Evolutionary conservation across 2,329 filamentous ascomycete species (phyloP), one percentile per base, ranked within the genome.

Genomic region (Exserohilum turcica): DNA sequence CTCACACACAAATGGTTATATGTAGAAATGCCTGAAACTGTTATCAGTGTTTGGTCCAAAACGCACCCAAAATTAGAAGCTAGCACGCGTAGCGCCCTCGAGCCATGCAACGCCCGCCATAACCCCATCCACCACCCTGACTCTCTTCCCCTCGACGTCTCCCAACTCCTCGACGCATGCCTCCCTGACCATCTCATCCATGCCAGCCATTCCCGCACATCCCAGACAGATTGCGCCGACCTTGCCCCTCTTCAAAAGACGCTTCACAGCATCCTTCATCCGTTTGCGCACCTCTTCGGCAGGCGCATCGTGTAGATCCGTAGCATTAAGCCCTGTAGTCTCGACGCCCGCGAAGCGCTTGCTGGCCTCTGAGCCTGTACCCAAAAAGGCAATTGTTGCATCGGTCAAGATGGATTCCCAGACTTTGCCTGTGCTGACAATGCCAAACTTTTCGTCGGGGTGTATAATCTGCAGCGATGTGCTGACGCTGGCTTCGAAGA

Each of bases 161-260:
- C 89, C 89, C 50, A 88, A 80, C 43, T 84, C 79, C 52, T 89
- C 85, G 0, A 83, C 66, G 31, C 89, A 88, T 0, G 88, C 88
- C 37, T 83, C 80, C 29, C 87, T 82, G 33, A 97, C 91, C 53
- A 87, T 87, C 35, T 85, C 80, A 64, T 94, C 89, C 76, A 97
- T 82, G 0, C 92, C 92, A 1, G 88, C 87, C 92, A 97, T 96
- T 0, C 92, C 92, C 2, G 90, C 92, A 72, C 92, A 97, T 0
- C 92, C 92, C 78, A 97, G 82, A 66, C 91, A 89, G 6, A 97
- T 84, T 19, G 86, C 89, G 4, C 80, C 78, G 0, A 92, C 83
- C 3, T 79, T 77, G 0, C 81, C 76, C 10, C 78, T 79, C 6
- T 69, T 71, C 24, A 96, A 74, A 21, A 96, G 76, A 44, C 81